Conservation (phyloP, 2,329 filamentous ascomycete species). For the Colletotrichum liriopes region DNA sequence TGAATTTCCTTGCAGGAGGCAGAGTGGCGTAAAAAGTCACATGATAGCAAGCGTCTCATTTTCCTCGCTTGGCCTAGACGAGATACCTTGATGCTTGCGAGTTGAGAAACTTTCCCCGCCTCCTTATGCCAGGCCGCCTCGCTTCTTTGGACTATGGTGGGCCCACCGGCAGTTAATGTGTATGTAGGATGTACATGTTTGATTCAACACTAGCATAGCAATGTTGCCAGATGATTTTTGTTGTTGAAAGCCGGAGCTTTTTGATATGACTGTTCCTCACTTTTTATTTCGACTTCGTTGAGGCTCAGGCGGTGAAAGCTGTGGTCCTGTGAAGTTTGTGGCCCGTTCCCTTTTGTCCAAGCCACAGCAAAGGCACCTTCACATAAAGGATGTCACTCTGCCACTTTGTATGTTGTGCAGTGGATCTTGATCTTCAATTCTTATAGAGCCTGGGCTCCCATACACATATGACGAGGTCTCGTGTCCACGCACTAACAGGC, state of each 20-base stretch:
- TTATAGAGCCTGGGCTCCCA: not conserved
- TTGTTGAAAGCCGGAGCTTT: not conserved
- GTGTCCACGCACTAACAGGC: not conserved
- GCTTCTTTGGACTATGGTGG: constrained; percentile 15
- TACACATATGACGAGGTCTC: not conserved
- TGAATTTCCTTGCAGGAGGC: constrained; percentile 30
- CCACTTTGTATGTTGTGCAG: not conserved
- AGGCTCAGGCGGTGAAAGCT: not conserved
- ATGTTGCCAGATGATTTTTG: not conserved
- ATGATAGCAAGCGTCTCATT: constrained; percentile 36
- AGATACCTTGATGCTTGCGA: constrained; percentile 32
- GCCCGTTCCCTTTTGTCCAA: not conserved
- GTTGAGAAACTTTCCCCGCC: not conserved
- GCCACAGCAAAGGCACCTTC: not conserved
- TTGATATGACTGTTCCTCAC: not conserved
- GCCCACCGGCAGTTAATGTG: constrained; percentile 26
- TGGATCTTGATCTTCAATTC: not conserved
- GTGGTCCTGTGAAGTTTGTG: not conserved
- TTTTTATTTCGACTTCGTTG: not conserved
- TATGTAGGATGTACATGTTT: constrained; percentile 36
- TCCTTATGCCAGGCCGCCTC: constrained; percentile 5
- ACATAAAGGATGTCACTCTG: not conserved
- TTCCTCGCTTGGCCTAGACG: constrained; percentile 30
- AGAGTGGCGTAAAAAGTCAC: constrained; percentile 20
- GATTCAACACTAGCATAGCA: constrained; percentile 33